phyloP scores from a whole-genome alignment of 495 filamentous ascomycete species.

The Xylaria venustula region DNA sequence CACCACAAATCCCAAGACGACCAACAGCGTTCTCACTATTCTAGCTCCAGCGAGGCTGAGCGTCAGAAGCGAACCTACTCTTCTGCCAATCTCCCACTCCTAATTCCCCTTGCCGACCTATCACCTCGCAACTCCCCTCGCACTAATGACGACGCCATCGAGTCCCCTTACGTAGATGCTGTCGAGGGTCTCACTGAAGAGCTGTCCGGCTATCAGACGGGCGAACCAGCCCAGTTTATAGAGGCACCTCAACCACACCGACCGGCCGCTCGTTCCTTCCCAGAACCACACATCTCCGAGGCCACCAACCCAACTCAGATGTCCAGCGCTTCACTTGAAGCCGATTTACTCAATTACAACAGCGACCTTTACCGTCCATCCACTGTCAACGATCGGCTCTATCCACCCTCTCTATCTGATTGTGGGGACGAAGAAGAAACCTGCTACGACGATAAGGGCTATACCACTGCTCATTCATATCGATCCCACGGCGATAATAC shows the following conservation, averaged over 20 bases:
- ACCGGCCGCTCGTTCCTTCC: background rate
- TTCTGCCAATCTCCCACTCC: background rate
- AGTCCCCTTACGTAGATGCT: conserved; percentile 44
- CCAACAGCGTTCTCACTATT: background rate
- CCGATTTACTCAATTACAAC: background rate
- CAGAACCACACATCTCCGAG: background rate
- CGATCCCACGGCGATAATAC: conserved; percentile 77
- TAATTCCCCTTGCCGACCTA: background rate
- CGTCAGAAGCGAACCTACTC: background rate
- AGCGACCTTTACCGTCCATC: conserved; percentile 1
- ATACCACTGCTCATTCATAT: conserved; percentile 72
- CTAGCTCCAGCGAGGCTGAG: background rate
- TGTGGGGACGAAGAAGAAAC: conserved; percentile 68
- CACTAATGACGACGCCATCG: conserved; percentile 31
- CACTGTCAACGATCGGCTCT: conserved; percentile 7
- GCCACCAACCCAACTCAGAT: background rate
- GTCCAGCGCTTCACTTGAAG: background rate
- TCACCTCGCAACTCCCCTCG: background rate
- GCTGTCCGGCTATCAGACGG: background rate
- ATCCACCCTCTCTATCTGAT: conserved; percentile 31
- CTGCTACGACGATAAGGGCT: conserved; percentile 79
- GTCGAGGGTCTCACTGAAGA: conserved; percentile 34
- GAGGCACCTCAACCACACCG: background rate
- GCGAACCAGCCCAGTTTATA: conserved; percentile 4
- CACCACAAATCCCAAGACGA: background rate